Evolutionary conservation across 1,284 basidiomycete species (phyloP), one percentile per base, ranked within the genome.

Genomic region (Leccinum solheimii): DNA sequence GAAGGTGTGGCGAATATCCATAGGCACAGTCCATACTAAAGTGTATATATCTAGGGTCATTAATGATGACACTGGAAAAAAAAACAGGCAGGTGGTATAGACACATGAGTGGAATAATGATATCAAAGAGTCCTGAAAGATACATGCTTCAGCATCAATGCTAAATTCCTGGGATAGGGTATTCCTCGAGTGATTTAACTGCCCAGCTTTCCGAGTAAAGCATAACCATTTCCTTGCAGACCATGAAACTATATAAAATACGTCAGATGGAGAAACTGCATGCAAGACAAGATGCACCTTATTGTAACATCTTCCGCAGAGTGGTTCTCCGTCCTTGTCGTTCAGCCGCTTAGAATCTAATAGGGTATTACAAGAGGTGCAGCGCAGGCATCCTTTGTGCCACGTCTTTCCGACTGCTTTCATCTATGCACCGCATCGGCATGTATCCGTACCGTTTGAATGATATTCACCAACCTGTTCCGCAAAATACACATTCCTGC

Each of bases 401-500:
- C 80, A 92, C 38, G 86, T 88, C 78, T 90, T 87, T 16, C 88
- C 87, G 3, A 88, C 81, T 3, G 90, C 90, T 75, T 90, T 90
- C 61, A 88, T 83, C 86, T 88, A 57, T 58, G 13, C 38, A 65
- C 53, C 7, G 45, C 8, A 38, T 76, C 23, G 69, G 58, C 48
- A 43, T 23, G 30, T 19, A 40, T 34, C 16, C 11, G 11, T 30
- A 6, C 14, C 4, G 57, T 4, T 21, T 36, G 21, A 13, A 16
- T 49, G 16, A 57, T 55, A 34, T 52, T 19, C 19, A 55, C 63
- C 9, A 43, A 83, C 84, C 76, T 86, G 86, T 72, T 88, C 86
- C 30, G 86, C 86, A 66, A 85, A 86, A 72, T 83, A 87, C 36
- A 88, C 86, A 57, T 79, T 80, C 76, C 86, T 82, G 16, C 77